Base-by-base conservation (phyloP, 306 rosid species). In the Notholithocarpus densiflorus region DNA sequence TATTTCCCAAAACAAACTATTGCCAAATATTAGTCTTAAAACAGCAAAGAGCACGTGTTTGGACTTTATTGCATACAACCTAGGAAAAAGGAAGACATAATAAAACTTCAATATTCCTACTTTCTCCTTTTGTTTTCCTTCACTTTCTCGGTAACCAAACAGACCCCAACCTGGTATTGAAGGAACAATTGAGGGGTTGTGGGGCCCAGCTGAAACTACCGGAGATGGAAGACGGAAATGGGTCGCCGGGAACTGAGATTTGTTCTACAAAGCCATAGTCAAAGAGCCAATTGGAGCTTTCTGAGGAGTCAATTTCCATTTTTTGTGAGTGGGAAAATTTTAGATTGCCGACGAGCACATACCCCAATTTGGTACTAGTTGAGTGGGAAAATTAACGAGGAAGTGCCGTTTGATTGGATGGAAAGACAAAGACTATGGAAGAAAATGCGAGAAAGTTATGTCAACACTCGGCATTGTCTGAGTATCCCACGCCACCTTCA, bases 221-320 rank as follows among this genome's bases (percentile, higher is more conserved):
- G 82, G 88, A 45, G 60, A 85, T 73, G n/a, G 87, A 23, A 34
- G 76, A 78, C 60, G 84, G 83, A 85, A 89, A 88, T 40, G 81
- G 80, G 48, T 82, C 48, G 29, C 60, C 90, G 77, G 84, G 71
- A 53, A 82, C 79, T 45, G 87, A 56, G 51, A 88, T 77, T 27
- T 81, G 84, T n/a, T 80, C 84, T 54, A 68, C 84, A 64, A 86
- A 45, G 77, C 65, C 81, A 82, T 87, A 89, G 83, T 87, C 91
- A 19, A 74, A 88, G 56, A 92, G 90, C 94, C 94, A 88, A 71
- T 68, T 76, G 59, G 88, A 84, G 53, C 75, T 80, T 15, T 80
- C 84, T 1, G 86, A 54, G 21, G 90, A 77, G 76, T 77, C 80
- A 24, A 84, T 75, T 31, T 88, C 90, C 92, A 89, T 92, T 75